phyloP scores from a whole-genome alignment of 2,329 filamentous ascomycete species.

The Talaromyces sp. region DNA sequence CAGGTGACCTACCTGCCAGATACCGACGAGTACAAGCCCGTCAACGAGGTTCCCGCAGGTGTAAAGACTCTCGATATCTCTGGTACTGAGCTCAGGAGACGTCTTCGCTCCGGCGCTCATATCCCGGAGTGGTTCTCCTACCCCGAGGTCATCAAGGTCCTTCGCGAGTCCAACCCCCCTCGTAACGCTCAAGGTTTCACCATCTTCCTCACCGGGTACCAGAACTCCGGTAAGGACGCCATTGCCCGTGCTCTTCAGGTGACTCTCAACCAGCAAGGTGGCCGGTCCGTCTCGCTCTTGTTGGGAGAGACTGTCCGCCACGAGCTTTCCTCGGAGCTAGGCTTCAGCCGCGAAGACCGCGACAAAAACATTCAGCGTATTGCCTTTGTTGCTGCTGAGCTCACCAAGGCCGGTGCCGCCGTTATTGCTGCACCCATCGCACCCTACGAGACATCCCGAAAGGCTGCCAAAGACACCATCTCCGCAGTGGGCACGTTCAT shows the following conservation, averaged over 20 bases:
- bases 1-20: conserved; percentile 99
- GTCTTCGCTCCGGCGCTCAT: conserved; percentile 84
- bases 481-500: conserved; percentile 85
- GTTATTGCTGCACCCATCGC: conserved; percentile 97
- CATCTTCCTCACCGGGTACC: conserved; percentile 94
- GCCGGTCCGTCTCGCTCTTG: conserved; percentile 87
- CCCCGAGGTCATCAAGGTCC: conserved; percentile 93
- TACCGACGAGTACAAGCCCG: conserved; percentile 90
- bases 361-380: conserved; percentile 94
- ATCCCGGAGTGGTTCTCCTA: conserved; percentile 99
- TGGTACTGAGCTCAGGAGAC: conserved; percentile 83
- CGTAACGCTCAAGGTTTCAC: conserved; percentile 93
- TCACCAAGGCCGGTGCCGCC: conserved; percentile 86
- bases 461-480: conserved; percentile 76
- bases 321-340: conserved; percentile 90
- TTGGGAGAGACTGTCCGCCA: conserved; percentile 91
- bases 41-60: conserved; percentile 81
- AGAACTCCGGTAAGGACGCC: conserved; percentile 95
- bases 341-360: conserved; percentile 89
- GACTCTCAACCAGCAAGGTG: conserved; percentile 96
- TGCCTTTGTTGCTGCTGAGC: conserved; percentile 89
- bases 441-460: conserved; percentile 75
- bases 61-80: conserved; percentile 84
- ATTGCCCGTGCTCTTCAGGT: conserved; percentile 93
- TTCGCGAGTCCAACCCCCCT: conserved; percentile 92